Conservation (phyloP, 176 grass and related monocot genomes). For the Eleusine indica region DNA sequence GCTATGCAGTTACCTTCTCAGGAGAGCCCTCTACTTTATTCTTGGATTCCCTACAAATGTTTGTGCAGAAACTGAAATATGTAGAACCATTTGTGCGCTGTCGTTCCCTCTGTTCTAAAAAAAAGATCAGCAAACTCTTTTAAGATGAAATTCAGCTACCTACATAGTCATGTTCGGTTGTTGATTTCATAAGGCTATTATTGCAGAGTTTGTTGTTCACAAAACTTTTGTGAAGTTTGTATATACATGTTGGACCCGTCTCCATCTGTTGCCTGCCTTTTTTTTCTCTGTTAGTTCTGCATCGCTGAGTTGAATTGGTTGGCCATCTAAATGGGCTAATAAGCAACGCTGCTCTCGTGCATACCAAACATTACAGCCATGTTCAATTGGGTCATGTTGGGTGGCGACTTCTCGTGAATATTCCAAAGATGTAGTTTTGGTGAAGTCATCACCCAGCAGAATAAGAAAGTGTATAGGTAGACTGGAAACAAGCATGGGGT, state of each 20-base stretch:
- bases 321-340: background rate
- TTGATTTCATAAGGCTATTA: too few relatives aligned
- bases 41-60: background rate
- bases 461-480: background rate
- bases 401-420: background rate
- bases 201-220: too few relatives aligned
- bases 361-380: background rate
- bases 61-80: background rate
- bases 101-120: background rate
- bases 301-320: background rate
- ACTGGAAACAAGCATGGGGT: background rate
- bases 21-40: background rate
- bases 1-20: background rate
- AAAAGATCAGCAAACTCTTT: background rate
- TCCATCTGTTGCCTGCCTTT: too few relatives aligned
- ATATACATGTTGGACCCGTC: too few relatives aligned
- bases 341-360: background rate
- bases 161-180: too few relatives aligned
- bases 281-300: too few relatives aligned
- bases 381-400: background rate
- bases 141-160: too few relatives aligned
- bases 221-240: too few relatives aligned
- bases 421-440: conserved; percentile 16
- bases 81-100: too few relatives aligned
- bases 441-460: background rate